A percentile compares a stretch with the other conserved stretches of the same genome.
Evolutionary conservation across 1,284 basidiomycete genomes (phyloP).

Genomic region (Psilocybe mexicana): DNA sequence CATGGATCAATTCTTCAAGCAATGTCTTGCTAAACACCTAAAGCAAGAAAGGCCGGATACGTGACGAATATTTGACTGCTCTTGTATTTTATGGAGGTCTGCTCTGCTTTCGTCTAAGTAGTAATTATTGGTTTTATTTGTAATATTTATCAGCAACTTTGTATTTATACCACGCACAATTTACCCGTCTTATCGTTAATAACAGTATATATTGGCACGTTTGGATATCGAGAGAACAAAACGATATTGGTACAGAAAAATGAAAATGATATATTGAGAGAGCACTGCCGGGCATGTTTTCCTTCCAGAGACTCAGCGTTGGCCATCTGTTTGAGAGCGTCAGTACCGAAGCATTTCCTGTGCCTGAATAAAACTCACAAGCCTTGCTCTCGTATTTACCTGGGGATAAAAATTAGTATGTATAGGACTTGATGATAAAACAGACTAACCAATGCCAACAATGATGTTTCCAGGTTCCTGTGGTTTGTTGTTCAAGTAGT

Average conservation of each 20-base stretch:
- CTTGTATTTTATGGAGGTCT: neutral
- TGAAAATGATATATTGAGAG: neutral
- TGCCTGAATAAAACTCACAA: constrained; percentile 42
- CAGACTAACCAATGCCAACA: constrained; percentile 52
- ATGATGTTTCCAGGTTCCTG: constrained; percentile 87
- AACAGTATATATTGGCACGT: no score
- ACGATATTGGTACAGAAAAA: neutral
- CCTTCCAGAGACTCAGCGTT: constrained; percentile 35
- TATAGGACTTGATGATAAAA: neutral
- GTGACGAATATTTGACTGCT: constrained; percentile 1
- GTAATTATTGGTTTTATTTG: neutral
- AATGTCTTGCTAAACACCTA: constrained; percentile 34
- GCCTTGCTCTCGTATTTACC: constrained; percentile 66
- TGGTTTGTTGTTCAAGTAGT: constrained; percentile 68
- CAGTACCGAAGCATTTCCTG: neutral
- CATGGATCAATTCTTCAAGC: constrained; percentile 73
- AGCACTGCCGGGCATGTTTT: no score
- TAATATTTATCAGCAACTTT: neutral
- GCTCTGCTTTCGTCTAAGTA: neutral
- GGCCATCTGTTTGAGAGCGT: constrained; percentile 37
- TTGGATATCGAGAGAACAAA: no score
- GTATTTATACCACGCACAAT: constrained; percentile 4
- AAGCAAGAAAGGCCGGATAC: constrained; percentile 27
- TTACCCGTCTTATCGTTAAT: neutral
- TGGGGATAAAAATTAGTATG: constrained; percentile 5